A percentile compares a stretch with the other conserved stretches of the same genome.
Evolutionary conservation across 306 rosid species (phyloP).

Genomic region (Dicorynia guianensis): DNA sequence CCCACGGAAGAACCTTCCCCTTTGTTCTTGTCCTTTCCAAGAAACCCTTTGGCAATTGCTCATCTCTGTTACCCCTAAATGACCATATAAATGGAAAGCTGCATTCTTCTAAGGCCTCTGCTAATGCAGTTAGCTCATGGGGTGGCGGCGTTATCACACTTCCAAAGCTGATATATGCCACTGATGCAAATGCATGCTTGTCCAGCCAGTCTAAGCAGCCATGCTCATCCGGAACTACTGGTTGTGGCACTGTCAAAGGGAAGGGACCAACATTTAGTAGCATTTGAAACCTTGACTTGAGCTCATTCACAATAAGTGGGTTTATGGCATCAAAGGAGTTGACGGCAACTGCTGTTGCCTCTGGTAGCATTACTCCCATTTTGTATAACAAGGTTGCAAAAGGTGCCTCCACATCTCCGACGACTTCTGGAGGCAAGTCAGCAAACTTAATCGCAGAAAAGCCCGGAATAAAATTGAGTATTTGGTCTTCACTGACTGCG

Average conservation of each 20-base stretch:
- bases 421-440: conserved; percentile 64
- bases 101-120: conserved; percentile 60
- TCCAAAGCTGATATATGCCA: conserved; percentile 69
- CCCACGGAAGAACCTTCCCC: conserved; percentile 76
- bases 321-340: conserved; percentile 65
- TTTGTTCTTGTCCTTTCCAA: conserved; percentile 27
- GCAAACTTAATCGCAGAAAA: conserved; percentile 42
- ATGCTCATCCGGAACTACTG: conserved; percentile 29
- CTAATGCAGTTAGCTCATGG: conserved; percentile 53
- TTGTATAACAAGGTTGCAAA: conserved; percentile 54
- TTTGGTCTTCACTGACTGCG: conserved; percentile 38
- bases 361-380: conserved; percentile 64
- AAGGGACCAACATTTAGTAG: conserved; percentile 73
- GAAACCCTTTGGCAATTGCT: conserved; percentile 50
- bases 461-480: conserved; percentile 61
- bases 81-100: conserved; percentile 67
- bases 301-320: conserved; percentile 27
- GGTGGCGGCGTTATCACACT: conserved; percentile 62
- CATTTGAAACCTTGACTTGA: conserved; percentile 41
- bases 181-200: conserved; percentile 51
- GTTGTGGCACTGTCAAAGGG: conserved; percentile 44
- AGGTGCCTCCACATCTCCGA: conserved; percentile 37
- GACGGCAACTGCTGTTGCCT: conserved; percentile 62
- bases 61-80: conserved; percentile 51
- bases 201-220: conserved; percentile 67